Percentiles rank a stretch among this genome's conserved stretches.
phyloP scores from a whole-genome alignment of 1,284 basidiomycete species.

The Ceraceosorus guamensis region DNA sequence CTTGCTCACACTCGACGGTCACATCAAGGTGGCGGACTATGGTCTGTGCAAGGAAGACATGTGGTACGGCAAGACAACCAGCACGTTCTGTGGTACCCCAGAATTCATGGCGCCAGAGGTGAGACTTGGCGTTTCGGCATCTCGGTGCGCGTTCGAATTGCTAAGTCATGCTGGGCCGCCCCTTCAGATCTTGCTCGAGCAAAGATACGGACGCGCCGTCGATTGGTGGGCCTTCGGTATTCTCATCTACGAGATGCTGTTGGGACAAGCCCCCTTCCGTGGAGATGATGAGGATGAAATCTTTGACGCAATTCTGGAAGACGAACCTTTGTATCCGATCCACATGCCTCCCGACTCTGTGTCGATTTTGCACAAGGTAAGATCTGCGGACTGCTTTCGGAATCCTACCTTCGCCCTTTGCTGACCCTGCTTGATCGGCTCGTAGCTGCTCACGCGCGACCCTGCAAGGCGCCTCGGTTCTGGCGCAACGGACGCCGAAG shows the following conservation, averaged over 20 bases:
- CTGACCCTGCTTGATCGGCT: slow-evolving; percentile 5
- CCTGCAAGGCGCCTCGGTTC: slow-evolving; percentile 87
- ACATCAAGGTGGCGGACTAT: slow-evolving; percentile 98
- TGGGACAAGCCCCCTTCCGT: slow-evolving; percentile 97
- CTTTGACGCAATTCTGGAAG: slow-evolving; percentile 97
- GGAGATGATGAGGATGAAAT: slow-evolving; percentile 99
- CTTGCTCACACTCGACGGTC: slow-evolving; percentile 88
- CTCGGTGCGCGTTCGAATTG: not conserved
- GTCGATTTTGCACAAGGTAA: slow-evolving; percentile 75
- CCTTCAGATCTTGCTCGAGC: slow-evolving; percentile 82
- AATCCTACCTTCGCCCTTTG: slow-evolving; percentile 7
- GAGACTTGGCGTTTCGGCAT: too few species aligned
- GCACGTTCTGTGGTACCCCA: slow-evolving; percentile 97
- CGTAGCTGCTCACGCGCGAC: slow-evolving; percentile 71
- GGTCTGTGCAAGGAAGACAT: slow-evolving; percentile 99
- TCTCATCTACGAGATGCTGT: slow-evolving; percentile 95
- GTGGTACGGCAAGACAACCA: slow-evolving; percentile 94
- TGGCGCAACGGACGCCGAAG: slow-evolving; percentile 86
- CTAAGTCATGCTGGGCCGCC: not conserved
- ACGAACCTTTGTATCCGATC: slow-evolving; percentile 96
- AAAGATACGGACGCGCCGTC: slow-evolving; percentile 93
- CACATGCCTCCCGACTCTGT: slow-evolving; percentile 99
- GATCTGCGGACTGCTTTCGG: not conserved
- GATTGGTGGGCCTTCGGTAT: slow-evolving; percentile 99
- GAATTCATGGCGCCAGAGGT: slow-evolving; percentile 98